Evolutionary conservation across 176 grass and related monocot species (phyloP).

Genomic region (Alopecurus myosuroides): DNA sequence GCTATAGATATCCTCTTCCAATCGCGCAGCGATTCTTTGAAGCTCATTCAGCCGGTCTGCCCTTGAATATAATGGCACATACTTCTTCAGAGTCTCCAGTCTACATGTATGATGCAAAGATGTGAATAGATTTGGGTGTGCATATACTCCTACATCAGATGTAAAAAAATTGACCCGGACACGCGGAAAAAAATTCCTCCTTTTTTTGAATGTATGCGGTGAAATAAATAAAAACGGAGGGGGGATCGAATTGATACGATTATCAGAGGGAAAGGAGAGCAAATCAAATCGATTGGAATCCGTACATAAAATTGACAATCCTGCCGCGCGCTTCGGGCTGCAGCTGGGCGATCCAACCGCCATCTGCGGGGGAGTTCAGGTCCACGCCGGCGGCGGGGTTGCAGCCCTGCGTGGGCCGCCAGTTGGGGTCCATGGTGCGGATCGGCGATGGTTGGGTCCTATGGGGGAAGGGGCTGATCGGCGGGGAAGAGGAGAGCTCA

Average conservation of each 20-base stretch:
- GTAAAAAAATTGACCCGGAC: background rate
- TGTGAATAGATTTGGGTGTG: background rate
- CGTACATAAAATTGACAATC: constrained; percentile 69
- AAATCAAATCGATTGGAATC: background rate
- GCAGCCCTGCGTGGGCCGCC: constrained; percentile 41
- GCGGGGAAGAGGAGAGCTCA: too few species aligned
- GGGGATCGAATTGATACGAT: background rate
- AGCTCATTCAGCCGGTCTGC: background rate
- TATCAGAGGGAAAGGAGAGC: background rate
- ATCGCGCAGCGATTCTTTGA: background rate
- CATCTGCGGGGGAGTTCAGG: constrained; percentile 6
- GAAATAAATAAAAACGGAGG: background rate
- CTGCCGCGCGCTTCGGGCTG: constrained; percentile 52
- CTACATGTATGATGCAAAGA: background rate
- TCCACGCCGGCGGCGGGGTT: background rate
- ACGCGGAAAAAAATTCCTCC: background rate
- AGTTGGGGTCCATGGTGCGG: constrained; percentile 34
- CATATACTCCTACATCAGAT: background rate
- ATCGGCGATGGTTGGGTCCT: background rate
- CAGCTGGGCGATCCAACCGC: constrained; percentile 62
- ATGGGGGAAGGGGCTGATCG: too few species aligned
- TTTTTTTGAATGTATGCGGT: background rate
- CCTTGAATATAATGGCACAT: background rate
- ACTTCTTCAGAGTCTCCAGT: background rate
- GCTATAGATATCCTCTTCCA: background rate